These are phyloP conservation scores for Calycina herbarum DNA, from an alignment of 2,329 filamentous ascomycete genomes.

Conservation along the genomic window DNA sequence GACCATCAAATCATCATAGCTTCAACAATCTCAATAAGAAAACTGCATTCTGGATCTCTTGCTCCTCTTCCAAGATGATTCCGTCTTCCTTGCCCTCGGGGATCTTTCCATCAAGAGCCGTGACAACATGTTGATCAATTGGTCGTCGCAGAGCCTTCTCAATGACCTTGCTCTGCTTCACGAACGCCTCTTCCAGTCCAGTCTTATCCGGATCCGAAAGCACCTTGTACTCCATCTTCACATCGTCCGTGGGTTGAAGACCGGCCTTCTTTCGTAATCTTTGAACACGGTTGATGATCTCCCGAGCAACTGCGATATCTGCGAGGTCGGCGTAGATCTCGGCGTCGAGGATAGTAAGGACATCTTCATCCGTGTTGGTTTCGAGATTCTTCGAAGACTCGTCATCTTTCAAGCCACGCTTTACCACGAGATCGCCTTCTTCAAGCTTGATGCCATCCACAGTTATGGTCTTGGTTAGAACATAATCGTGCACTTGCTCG, in stretches of 20 bases:
- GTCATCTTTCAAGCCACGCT: constrained; percentile 74
- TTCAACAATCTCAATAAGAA: constrained; percentile 76
- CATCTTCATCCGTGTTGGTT: constrained; percentile 84
- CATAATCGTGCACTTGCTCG: constrained; percentile 77
- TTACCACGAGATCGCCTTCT: constrained; percentile 80
- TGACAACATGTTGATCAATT: constrained; percentile 67
- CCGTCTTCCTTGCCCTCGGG: constrained; percentile 50
- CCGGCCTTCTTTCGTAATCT: constrained; percentile 91
- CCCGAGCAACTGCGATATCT: constrained; percentile 84
- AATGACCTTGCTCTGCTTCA: constrained; percentile 65
- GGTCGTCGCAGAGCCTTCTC: constrained; percentile 77
- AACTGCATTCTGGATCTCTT: constrained; percentile 80
- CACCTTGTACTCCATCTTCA: constrained; percentile 90
- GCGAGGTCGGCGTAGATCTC: constrained; percentile 81
- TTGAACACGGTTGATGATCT: constrained; percentile 92
- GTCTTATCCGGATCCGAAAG: constrained; percentile 76
- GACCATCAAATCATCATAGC: constrained; percentile 49
- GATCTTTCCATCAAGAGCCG: constrained; percentile 57
- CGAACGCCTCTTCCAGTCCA: constrained; percentile 69
- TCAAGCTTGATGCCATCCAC: constrained; percentile 85
- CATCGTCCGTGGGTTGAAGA: constrained; percentile 86
- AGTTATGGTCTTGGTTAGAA: constrained; percentile 69
- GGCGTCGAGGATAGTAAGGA: constrained; percentile 86
- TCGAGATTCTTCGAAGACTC: constrained; percentile 73
- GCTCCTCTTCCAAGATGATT: constrained; percentile 78